Evolutionary conservation across 257 asterid genomes (phyloP).

Genomic region (Solanum chilense): DNA sequence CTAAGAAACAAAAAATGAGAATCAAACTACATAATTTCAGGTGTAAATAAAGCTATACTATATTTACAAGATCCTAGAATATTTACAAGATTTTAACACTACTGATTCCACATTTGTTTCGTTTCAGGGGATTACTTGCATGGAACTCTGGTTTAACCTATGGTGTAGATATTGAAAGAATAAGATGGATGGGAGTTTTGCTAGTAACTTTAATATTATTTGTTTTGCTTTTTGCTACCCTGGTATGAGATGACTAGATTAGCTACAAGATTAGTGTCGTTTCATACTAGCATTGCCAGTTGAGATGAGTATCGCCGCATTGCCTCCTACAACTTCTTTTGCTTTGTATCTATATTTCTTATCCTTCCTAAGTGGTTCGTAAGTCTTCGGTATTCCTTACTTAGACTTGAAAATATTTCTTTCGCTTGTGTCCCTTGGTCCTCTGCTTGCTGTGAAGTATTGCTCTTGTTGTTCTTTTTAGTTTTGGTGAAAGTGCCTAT

Average conservation of each 20-base stretch:
- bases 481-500: background rate
- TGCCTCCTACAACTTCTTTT: too few species aligned
- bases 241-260: background rate
- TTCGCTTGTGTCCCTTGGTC: background rate
- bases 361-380: background rate
- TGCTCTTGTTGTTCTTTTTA: background rate
- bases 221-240: background rate
- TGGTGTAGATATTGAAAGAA: conserved; percentile 68
- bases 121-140: too few species aligned
- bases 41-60: background rate
- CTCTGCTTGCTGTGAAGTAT: background rate
- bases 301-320: too few species aligned
- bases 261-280: too few species aligned
- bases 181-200: conserved; percentile 63
- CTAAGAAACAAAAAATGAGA: too few species aligned
- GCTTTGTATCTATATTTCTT: background rate
- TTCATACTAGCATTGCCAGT: too few species aligned
- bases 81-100: background rate
- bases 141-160: conserved; percentile 34
- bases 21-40: too few species aligned
- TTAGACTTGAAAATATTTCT: background rate
- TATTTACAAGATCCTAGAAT: background rate
- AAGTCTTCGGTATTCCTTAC: background rate
- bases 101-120: too few species aligned
- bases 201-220: conserved; percentile 31